Base-by-base conservation (phyloP, 352 stramenopile genomes). In the Pythium diclinum region DNA sequence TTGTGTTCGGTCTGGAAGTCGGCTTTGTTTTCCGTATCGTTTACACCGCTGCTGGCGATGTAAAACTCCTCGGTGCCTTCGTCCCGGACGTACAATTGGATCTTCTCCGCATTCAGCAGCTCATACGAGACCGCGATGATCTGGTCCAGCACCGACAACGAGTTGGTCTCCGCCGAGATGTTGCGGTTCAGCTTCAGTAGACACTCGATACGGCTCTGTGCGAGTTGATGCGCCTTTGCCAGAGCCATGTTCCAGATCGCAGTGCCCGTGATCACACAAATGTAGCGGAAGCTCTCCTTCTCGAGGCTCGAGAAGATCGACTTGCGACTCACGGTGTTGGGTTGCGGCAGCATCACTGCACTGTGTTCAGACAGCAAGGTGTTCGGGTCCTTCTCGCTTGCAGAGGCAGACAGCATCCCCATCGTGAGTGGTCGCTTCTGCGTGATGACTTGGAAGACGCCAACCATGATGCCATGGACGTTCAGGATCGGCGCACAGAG, bases 171-270 rank as follows among this genome's bases (percentile, higher is more conserved):
- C 68, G 88, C 83, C 10, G 82, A 86, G 62, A 89, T 88, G 38
- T 88, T 91, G 46, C 78, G 82, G 21, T 89, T 77, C 23, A 91
- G 62, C 59, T 87, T 87, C 6, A 91, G 71, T 0, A 91, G 63
- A 1, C 81, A 77, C 62, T 91, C 78, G 61, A 91, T 89, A 23
- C 82, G 82, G 32, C 77, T 78, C 56, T 91, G 82, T 4, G 78
- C 80, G 16, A 77, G 85, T 56, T 89, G 82, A 0, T 76, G 79
- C 42, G 88, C 80, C 13, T 76, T 77, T 32, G 80, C 79, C 6
- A 89, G 68, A 8, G 83, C 74, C 13, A 89, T 32, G 23, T 91
- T 89, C 82, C 80, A 91, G 51, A 89, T 83, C 21, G 82, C 81
- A 1, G 82, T 75, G 13, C 82, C 80, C 1, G 82, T 73, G 21